Evolutionary conservation across 1,139 yeast species (phyloP).

Genomic region (Arxiozyma slooffiae): DNA sequence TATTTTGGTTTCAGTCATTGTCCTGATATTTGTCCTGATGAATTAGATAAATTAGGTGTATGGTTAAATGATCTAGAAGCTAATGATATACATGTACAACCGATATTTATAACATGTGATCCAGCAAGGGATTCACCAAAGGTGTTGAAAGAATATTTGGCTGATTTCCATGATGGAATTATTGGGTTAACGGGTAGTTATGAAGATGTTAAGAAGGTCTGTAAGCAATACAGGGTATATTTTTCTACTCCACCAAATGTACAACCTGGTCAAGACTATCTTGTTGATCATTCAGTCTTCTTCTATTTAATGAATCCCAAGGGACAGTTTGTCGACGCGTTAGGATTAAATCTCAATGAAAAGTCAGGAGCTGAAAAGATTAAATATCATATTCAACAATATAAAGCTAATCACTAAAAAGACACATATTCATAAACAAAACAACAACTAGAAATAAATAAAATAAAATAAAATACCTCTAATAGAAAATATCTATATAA

Average conservation of each 20-base stretch:
- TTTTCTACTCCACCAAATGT: conserved; percentile 92
- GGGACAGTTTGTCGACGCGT: conserved; percentile 86
- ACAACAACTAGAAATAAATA: background rate
- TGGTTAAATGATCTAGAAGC: conserved; percentile 56
- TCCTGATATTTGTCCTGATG: conserved; percentile 98
- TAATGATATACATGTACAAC: conserved; percentile 56
- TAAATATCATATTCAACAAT: conserved; percentile 64
- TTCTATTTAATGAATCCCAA: conserved; percentile 96
- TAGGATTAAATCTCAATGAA: conserved; percentile 85
- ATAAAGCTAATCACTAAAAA: conserved; percentile 20
- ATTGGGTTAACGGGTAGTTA: conserved; percentile 89
- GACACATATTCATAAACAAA: background rate
- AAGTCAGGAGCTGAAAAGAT: conserved; percentile 70
- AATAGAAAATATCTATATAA: background rate
- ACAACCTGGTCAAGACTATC: conserved; percentile 90
- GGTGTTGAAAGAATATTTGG: conserved; percentile 65
- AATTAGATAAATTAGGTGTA: conserved; percentile 79
- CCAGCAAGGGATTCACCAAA: conserved; percentile 92
- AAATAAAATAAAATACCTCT: no score
- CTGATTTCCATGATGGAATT: conserved; percentile 82
- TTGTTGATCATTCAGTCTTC: conserved; percentile 95
- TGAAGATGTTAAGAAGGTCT: conserved; percentile 70
- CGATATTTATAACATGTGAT: conserved; percentile 90
- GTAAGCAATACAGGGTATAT: conserved; percentile 87
- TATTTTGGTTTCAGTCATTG: conserved; percentile 96